Evolutionary conservation across 1,284 basidiomycete species (phyloP), one percentile per base, ranked within the genome.

Genomic region (Ceratobasidium sp.): DNA sequence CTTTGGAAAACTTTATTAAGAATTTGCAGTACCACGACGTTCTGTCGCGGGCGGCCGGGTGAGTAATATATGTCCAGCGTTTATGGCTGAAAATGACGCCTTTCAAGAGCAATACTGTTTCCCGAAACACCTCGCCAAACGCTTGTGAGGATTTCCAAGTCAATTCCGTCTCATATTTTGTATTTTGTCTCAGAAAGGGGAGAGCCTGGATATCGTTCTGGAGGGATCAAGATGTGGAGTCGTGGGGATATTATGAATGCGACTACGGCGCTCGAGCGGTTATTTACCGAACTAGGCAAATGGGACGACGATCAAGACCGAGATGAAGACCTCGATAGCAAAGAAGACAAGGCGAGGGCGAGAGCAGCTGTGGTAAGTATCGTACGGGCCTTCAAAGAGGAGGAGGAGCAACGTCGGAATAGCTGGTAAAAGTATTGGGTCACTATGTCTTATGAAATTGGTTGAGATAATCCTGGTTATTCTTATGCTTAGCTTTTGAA

Each of bases 181-280:
- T 63, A 73, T 37, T 63, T 73, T 37, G 42, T 73, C 20, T 73
- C 69, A 20, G 69, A 33, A 13, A 31, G 58, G 7, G 58, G 45
- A 17, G 69, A 73, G n/a, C 31, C 69, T 73, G 69, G 69, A 33
- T 73, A 73, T 23, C 69, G 69, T 20, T 56, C 69, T 7, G 69
- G 69, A 42, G 69, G 69, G 69, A 73, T 73, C 42, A 47, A 56
- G 39, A 73, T 61, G 58, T 73, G 69, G 69, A 63, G 69, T 26
- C 45, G 56, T 13, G 69, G 69, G 20, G 69, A 73, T 63, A 37
- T 73, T 61, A 33, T 11, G 42, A 61, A 31, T 39, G 69, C 69
- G 58, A 61, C 45, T 39, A 33, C 58, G 69, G 42, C 69, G 2
- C 54, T 73, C 20, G 69, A 73, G 56, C n/a, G 58, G 20, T 31